phyloP scores from a whole-genome alignment of 2,329 filamentous ascomycete genomes.

The Pyricularia sp. region DNA sequence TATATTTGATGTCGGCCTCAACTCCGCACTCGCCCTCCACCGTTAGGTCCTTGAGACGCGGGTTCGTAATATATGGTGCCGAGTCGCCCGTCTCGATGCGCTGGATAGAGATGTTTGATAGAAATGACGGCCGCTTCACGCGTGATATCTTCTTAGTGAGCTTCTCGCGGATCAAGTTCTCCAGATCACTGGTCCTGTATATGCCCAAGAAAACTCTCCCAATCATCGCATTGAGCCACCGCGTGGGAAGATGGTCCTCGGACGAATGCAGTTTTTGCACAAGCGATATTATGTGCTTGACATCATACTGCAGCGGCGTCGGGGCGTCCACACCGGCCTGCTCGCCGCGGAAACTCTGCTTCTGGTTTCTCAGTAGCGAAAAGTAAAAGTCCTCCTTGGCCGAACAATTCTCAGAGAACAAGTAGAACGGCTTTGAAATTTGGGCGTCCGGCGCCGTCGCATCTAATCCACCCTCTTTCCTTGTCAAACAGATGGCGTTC shows the following conservation, averaged over 20 bases:
- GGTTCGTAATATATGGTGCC: slow-evolving; percentile 82
- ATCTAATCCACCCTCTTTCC: slow-evolving; percentile 48
- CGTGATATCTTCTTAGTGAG: slow-evolving; percentile 94
- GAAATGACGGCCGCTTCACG: slow-evolving; percentile 84
- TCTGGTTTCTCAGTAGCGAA: slow-evolving; percentile 76
- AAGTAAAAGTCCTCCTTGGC: slow-evolving; percentile 99
- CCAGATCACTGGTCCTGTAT: slow-evolving; percentile 75
- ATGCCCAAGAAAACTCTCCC: slow-evolving; percentile 81
- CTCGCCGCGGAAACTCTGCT: slow-evolving; percentile 50
- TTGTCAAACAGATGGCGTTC: slow-evolving; percentile 75
- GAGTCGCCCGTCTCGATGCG: slow-evolving; percentile 80
- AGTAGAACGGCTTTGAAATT: slow-evolving; percentile 73
- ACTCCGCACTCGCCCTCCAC: slow-evolving; percentile 84
- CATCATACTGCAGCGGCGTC: slow-evolving; percentile 65
- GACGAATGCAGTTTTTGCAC: slow-evolving; percentile 87
- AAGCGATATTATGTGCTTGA: slow-evolving; percentile 78
- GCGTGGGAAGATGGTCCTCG: slow-evolving; percentile 80
- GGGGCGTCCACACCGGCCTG: slow-evolving; percentile 42
- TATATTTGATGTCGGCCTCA: slow-evolving; percentile 82
- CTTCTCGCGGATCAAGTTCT: slow-evolving; percentile 71
- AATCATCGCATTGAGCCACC: slow-evolving; percentile 89
- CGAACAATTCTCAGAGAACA: slow-evolving; percentile 92
- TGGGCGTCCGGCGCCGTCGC: slow-evolving; percentile 44
- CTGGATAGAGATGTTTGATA: slow-evolving; percentile 74
- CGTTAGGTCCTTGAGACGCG: slow-evolving; percentile 77